Base-by-base conservation (phyloP, 352 stramenopile species). In the Peronospora farinosa region DNA sequence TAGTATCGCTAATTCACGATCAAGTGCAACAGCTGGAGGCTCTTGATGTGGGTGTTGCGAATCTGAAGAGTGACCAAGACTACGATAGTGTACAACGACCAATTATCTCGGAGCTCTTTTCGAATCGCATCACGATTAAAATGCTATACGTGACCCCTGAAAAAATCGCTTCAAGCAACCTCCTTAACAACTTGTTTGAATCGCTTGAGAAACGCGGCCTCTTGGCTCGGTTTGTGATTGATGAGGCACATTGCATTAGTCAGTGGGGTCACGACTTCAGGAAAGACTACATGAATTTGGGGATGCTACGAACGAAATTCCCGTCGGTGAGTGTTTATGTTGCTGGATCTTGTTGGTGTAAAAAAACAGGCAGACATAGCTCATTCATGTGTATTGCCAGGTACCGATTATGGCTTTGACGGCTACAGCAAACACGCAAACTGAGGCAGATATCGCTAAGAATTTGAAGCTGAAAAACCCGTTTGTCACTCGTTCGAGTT, bases 201-300 rank as follows among this genome's bases (percentile, higher is more conserved):
- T 88, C 77, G 2, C 65, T 91, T 12, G 66, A 85, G 37, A 82
- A 87, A 16, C 66, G 77, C 7, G 75, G 81, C 1, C 67, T 94
- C 7, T 80, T 99, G 10, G 96, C 89, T 55, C 78, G 96, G 27
- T 99, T 99, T 67, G 93, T 99, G 13, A 86, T 99, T 5, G 96
- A 99, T 62, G 83, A 95, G 60, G 85, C 83, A 6, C 96, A 99
- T 58, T 99, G 96, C 68, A 93, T 99, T 51, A 96, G 83, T 48
- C 87, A 96, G 59, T 99, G 97, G 97, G 96, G 96, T 16, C 97
- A 99, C 64, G 98, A 99, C 63, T 99, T 99, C 63, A 78, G 97
- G 10, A 97, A 97, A 57, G 97, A 98, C 61, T 99, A 99, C 67
- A 86, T 98, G 56, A 82, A 92, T 44, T 69, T 99, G 16, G 78